These are phyloP conservation scores for Cystobasidium slooffiae DNA, from an alignment of 1,284 basidiomycete genomes.

Conservation along the genomic window DNA sequence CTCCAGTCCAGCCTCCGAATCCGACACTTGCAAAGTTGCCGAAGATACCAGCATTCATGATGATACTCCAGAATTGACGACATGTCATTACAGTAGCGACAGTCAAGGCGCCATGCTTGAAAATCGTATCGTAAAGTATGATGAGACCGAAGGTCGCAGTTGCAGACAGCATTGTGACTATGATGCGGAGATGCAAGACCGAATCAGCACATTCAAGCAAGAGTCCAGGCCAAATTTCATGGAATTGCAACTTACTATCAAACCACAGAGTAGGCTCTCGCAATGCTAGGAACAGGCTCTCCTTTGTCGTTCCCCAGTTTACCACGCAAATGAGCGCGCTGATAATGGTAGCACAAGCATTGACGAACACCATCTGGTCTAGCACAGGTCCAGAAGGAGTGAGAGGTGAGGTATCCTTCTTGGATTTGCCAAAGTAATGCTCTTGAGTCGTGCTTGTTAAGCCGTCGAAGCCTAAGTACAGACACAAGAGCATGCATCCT, in stretches of 20 bases:
- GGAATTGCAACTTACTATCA: conserved; percentile 28
- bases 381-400: conserved; percentile 50
- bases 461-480: conserved; percentile 53
- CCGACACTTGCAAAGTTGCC: conserved; percentile 50
- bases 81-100: conserved; percentile 9
- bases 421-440: conserved; percentile 50
- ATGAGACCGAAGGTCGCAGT: conserved; percentile 50
- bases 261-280: conserved; percentile 13
- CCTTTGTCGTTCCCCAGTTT: conserved; percentile 16
- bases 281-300: conserved; percentile 32
- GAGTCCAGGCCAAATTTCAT: neutral
- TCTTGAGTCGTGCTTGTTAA: conserved; percentile 52
- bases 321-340: conserved; percentile 44
- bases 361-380: conserved; percentile 52
- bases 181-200: neutral
- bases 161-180: conserved; percentile 48
- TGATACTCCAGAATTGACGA: conserved; percentile 52
- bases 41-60: conserved; percentile 52
- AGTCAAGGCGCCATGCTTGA: conserved; percentile 46
- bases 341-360: conserved; percentile 48
- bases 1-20: conserved; percentile 43
- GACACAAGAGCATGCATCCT: conserved; percentile 33
- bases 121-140: conserved; percentile 51
- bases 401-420: conserved; percentile 46
- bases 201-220: neutral